A percentile compares a stretch with the other conserved stretches of the same genome.
These are phyloP conservation scores for Talaromyces sp. DNA, from an alignment of 2,329 filamentous ascomycete species.

Conservation along the genomic window DNA sequence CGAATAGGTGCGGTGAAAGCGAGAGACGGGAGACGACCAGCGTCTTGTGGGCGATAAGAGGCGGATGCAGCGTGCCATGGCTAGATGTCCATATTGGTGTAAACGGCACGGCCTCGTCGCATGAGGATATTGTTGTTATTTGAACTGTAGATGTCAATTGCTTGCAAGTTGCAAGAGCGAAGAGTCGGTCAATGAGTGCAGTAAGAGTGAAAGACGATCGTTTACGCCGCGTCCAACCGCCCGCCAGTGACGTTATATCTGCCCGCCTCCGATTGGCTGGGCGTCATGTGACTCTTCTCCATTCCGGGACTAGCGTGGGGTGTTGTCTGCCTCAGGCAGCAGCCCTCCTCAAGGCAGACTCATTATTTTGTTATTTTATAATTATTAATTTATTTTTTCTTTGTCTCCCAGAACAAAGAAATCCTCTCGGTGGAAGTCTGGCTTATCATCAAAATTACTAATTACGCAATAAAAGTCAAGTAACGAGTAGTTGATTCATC, in stretches of 20 bases:
- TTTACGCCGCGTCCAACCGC: not conserved
- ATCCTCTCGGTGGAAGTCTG: not conserved
- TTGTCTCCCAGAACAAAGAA: not conserved
- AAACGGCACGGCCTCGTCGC: not conserved
- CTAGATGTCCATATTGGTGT: not conserved
- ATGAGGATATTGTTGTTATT: not conserved
- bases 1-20: not conserved
- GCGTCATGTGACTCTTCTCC: not conserved
- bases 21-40: not conserved
- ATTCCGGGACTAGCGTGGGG: not conserved
- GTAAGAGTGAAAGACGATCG: not conserved
- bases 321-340: not conserved
- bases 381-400: not conserved
- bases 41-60: conserved; percentile 1
- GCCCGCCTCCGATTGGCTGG: not conserved
- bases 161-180: too few relatives aligned
- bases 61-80: conserved; percentile 4
- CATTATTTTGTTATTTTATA: not conserved
- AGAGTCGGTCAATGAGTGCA: not conserved
- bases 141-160: not conserved
- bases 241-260: not conserved
- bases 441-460: too few relatives aligned
- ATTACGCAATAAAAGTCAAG: not conserved
- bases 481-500: not conserved
- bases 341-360: not conserved